These are phyloP conservation scores for Mrakia gelida DNA, from an alignment of 768 basidiomycete species.

Conservation along the genomic window DNA sequence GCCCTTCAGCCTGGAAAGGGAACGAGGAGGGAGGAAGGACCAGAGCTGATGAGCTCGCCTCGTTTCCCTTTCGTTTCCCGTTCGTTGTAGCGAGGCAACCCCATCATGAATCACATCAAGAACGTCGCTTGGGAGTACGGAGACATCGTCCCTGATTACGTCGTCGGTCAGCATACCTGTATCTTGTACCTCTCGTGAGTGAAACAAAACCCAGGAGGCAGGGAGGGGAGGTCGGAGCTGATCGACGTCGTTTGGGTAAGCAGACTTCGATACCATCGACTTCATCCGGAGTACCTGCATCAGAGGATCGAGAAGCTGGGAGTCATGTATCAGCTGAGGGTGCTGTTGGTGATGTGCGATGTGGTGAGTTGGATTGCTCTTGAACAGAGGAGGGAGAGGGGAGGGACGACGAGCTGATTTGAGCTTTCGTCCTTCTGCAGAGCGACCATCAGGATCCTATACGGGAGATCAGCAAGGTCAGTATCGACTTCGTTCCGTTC, in stretches of 20 bases:
- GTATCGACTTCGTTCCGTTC: not conserved
- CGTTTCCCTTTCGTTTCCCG: not conserved
- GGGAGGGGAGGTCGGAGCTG: not conserved
- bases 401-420: no score
- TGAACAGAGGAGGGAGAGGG: not conserved
- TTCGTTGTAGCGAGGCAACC: constrained; percentile 69
- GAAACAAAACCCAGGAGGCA: no score
- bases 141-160: constrained; percentile 89
- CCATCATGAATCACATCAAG: constrained; percentile 76
- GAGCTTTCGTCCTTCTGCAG: constrained; percentile 47
- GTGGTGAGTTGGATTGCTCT: constrained; percentile 57
- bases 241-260: not conserved
- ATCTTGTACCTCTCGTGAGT: constrained; percentile 81
- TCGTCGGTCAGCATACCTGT: constrained; percentile 89
- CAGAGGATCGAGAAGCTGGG: constrained; percentile 82
- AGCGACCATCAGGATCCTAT: constrained; percentile 87
- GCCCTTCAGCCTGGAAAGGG: not conserved
- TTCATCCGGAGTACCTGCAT: constrained; percentile 96
- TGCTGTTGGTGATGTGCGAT: constrained; percentile 86
- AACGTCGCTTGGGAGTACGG: constrained; percentile 92
- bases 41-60: not conserved
- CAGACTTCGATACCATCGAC: constrained; percentile 87
- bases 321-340: constrained; percentile 70
- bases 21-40: not conserved
- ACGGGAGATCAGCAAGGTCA: constrained; percentile 82